Conservation (phyloP, 2,329 filamentous ascomycete genomes). For the Pseudogymnoascus sp. region DNA sequence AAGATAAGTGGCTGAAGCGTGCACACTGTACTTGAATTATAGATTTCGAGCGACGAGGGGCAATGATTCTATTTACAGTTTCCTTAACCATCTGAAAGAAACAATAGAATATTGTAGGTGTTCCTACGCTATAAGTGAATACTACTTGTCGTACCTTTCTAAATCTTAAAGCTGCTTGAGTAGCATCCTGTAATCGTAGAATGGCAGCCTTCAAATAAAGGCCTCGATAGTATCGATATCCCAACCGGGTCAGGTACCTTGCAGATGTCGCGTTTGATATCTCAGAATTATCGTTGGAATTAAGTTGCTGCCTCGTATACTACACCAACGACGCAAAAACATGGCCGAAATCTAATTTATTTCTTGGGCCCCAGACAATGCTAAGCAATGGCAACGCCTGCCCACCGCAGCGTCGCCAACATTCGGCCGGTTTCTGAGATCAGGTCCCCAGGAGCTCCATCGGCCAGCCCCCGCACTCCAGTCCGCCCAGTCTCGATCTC, state of each 20-base stretch:
- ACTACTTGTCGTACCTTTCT: background rate
- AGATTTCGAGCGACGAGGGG: background rate
- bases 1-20: background rate
- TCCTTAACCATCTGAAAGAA: background rate
- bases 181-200: background rate
- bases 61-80: background rate
- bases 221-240: background rate
- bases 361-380: background rate
- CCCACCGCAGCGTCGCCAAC: constrained; percentile 50
- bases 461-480: constrained; percentile 51
- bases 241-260: constrained; percentile 1
- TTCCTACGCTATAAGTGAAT: background rate
- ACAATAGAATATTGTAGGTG: background rate
- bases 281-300: background rate
- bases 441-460: constrained; percentile 24
- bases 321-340: background rate
- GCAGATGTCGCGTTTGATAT: constrained; percentile 8
- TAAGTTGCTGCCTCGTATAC: background rate
- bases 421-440: constrained; percentile 35
- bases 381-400: constrained; percentile 29
- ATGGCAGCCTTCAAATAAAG: background rate
- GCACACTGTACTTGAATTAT: background rate
- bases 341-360: background rate
- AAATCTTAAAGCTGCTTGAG: background rate
- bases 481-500: constrained; percentile 40